Evolutionary conservation across 1,139 yeast species (phyloP).

Genomic region (Lipomyces yarrowii): DNA sequence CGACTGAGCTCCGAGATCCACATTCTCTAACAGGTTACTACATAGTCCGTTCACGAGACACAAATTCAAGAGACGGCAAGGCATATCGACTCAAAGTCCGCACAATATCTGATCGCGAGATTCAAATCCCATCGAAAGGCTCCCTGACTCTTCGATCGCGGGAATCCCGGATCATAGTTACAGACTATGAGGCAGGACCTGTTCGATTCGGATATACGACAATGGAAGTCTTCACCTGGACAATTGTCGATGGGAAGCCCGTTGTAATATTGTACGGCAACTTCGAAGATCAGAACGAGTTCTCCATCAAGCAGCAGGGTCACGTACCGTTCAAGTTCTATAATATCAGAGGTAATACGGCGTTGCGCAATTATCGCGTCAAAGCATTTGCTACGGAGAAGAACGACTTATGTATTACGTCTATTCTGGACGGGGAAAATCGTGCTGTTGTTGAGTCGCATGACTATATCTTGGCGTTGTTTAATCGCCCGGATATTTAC

Average conservation of each 20-base stretch:
- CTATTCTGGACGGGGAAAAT: slow-evolving; percentile 14
- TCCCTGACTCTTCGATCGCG: slow-evolving; percentile 12
- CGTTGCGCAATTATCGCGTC: not conserved
- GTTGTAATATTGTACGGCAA: slow-evolving; percentile 20
- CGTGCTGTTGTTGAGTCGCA: slow-evolving; percentile 8
- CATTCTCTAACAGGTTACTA: slow-evolving; percentile 17
- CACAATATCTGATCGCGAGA: slow-evolving; percentile 7
- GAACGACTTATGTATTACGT: slow-evolving; percentile 12
- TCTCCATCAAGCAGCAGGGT: slow-evolving; percentile 9
- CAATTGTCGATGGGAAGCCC: slow-evolving; percentile 19
- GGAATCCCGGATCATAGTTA: slow-evolving; percentile 19
- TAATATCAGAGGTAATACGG: slow-evolving; percentile 7
- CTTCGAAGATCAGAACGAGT: slow-evolving; percentile 19
- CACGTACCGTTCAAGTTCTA: slow-evolving; percentile 11
- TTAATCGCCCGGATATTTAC: slow-evolving; percentile 22
- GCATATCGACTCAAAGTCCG: slow-evolving; percentile 9
- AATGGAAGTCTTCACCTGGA: slow-evolving; percentile 24
- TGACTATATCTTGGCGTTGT: slow-evolving; percentile 15
- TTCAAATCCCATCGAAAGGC: slow-evolving; percentile 11
- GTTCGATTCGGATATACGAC: slow-evolving; percentile 19
- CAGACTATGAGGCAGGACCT: slow-evolving; percentile 18
- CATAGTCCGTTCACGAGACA: slow-evolving; percentile 15
- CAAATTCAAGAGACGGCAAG: slow-evolving; percentile 9
- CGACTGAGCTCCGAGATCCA: slow-evolving; percentile 23
- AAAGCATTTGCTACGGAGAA: not conserved